Evolutionary conservation across 805 yeast species (phyloP).

Genomic region (Yarrowia sp.): DNA sequence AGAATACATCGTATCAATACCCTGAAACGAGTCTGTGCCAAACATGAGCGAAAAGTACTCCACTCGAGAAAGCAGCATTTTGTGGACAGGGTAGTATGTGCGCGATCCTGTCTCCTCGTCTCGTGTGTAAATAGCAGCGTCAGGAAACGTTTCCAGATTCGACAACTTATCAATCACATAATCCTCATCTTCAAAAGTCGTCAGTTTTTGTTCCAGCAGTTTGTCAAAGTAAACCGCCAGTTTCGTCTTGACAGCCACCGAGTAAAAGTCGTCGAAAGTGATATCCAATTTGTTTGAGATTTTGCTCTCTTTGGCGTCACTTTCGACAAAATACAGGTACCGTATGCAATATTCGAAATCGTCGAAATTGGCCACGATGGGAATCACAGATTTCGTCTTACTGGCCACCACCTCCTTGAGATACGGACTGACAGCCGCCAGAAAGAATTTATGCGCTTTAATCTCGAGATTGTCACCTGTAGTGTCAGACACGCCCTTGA

Average conservation of each 20-base stretch:
- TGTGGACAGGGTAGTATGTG: constrained; percentile 65
- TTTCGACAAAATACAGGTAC: constrained; percentile 17
- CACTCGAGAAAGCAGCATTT: constrained; percentile 64
- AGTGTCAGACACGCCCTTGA: neutral
- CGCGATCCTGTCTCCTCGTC: constrained; percentile 16
- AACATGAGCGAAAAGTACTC: constrained; percentile 73
- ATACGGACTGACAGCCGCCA: constrained; percentile 47
- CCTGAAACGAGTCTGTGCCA: constrained; percentile 25
- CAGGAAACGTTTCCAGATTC: constrained; percentile 10
- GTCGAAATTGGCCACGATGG: constrained; percentile 1
- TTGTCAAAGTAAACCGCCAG: constrained; percentile 24
- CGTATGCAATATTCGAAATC: constrained; percentile 25
- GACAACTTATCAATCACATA: neutral
- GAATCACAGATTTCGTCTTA: neutral
- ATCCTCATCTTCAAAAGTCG: constrained; percentile 20
- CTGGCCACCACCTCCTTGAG: neutral
- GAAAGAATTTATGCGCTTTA: constrained; percentile 45
- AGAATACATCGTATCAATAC: constrained; percentile 3
- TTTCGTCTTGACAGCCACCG: constrained; percentile 7
- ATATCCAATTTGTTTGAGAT: constrained; percentile 12
- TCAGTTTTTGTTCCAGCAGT: constrained; percentile 5
- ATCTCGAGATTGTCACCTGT: constrained; percentile 28
- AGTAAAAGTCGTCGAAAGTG: constrained; percentile 12
- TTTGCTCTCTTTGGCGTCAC: neutral
- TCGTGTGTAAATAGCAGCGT: constrained; percentile 40